Percentiles rank a stretch among this genome's conserved stretches.
Evolutionary conservation across 2,329 filamentous ascomycete species (phyloP).

Genomic region (Phyllosticta citribraziliensis): DNA sequence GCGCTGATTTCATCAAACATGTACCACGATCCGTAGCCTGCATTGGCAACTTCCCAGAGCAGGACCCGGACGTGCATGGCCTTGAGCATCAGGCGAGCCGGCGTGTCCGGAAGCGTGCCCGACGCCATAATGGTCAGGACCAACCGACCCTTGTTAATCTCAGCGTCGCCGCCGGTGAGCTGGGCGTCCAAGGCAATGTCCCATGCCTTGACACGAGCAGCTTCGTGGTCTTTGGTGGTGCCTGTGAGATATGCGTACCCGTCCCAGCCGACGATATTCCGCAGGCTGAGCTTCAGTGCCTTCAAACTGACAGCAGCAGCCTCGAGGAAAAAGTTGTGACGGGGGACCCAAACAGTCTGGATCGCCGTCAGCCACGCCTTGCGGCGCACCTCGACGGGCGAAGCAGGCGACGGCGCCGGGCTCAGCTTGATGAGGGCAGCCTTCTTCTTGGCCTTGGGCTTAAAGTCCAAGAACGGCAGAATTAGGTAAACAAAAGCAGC

Average conservation of each 20-base stretch:
- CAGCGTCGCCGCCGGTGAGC: slow-evolving; percentile 77
- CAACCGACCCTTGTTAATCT: slow-evolving; percentile 80
- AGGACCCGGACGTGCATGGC: slow-evolving; percentile 85
- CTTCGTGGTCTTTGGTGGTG: slow-evolving; percentile 74
- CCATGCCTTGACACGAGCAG: slow-evolving; percentile 83
- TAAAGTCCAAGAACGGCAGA: slow-evolving; percentile 47
- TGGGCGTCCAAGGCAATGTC: slow-evolving; percentile 88
- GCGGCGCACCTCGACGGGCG: slow-evolving; percentile 73
- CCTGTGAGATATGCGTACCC: slow-evolving; percentile 72
- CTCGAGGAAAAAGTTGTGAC: slow-evolving; percentile 78
- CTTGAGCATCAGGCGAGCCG: slow-evolving; percentile 78
- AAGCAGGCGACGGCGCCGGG: slow-evolving; percentile 60
- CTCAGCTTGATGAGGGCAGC: slow-evolving; percentile 32
- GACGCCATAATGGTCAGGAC: slow-evolving; percentile 81
- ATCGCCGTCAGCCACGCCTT: slow-evolving; percentile 90
- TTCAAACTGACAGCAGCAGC: slow-evolving; percentile 71
- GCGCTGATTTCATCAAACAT: slow-evolving; percentile 61
- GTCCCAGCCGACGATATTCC: slow-evolving; percentile 66
- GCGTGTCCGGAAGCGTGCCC: slow-evolving; percentile 74
- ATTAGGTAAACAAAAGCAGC: slow-evolving; percentile 48
- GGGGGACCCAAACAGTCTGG: slow-evolving; percentile 84
- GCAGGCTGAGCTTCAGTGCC: slow-evolving; percentile 69
- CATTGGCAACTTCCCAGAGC: slow-evolving; percentile 65
- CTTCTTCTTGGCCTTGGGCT: slow-evolving; percentile 44
- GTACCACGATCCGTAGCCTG: slow-evolving; percentile 53